phyloP scores from a whole-genome alignment of 345 rosid genomes.

The Melastoma malabathricum region DNA sequence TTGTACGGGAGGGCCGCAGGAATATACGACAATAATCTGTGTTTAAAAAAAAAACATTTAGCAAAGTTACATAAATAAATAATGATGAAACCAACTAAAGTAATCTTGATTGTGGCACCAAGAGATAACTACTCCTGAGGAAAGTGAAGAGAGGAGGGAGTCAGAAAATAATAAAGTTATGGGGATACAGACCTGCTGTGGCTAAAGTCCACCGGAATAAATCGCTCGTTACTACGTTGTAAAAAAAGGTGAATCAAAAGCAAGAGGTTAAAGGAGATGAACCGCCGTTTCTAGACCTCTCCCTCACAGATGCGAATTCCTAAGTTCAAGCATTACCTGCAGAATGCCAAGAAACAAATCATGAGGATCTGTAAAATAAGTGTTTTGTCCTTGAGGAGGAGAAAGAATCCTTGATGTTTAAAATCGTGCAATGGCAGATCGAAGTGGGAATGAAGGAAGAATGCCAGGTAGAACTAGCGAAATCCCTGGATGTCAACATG shows the following conservation, averaged over 20 bases:
- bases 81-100: no score
- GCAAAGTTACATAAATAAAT: no score
- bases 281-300: conserved; percentile 43
- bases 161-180: no score
- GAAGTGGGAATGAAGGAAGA: conserved; percentile 37
- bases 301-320: conserved; percentile 42
- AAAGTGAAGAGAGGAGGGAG: no score
- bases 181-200: no score
- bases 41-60: no score
- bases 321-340: conserved; percentile 43
- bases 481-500: conserved; percentile 37
- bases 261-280: conserved; percentile 46
- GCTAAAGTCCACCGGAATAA: conserved; percentile 29
- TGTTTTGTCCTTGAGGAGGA: conserved; percentile 33
- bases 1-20: no score
- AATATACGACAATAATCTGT: no score
- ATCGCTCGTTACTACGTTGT: conserved; percentile 34
- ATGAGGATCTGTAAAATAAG: conserved; percentile 32
- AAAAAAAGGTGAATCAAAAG: conserved; percentile 30
- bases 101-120: no score
- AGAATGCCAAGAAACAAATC: conserved; percentile 34
- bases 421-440: conserved; percentile 35
- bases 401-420: conserved; percentile 35
- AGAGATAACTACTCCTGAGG: no score
- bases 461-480: conserved; percentile 51